Evolutionary conservation across 176 grass and related monocot species (phyloP).

Genomic region (Ensete glaucum): DNA sequence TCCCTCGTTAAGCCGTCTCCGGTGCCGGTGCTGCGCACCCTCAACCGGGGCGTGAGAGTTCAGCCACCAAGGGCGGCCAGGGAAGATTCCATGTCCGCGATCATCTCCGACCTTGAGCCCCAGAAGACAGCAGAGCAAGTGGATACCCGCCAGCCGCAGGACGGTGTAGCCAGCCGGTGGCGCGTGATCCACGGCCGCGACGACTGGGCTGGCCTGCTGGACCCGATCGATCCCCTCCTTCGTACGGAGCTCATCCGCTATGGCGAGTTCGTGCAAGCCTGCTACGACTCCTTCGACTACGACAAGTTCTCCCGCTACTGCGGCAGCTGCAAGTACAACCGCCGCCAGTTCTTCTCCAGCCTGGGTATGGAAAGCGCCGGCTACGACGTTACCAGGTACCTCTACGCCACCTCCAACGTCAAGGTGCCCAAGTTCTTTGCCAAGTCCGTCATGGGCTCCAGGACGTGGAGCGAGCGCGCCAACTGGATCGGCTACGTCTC

Average conservation of each 20-base stretch:
- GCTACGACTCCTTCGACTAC: slow-evolving; percentile 58
- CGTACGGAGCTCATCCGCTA: slow-evolving; percentile 62
- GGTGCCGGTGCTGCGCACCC: too few species aligned
- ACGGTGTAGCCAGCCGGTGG: slow-evolving; percentile 57
- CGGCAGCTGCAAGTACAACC: slow-evolving; percentile 49
- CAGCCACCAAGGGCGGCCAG: too few species aligned
- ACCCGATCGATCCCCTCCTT: slow-evolving; percentile 61
- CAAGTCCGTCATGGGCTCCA: background rate
- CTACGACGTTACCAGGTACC: slow-evolving; percentile 1
- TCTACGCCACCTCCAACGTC: background rate
- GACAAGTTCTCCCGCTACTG: slow-evolving; percentile 64
- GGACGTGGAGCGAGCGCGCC: background rate
- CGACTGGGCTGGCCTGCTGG: slow-evolving; percentile 60
- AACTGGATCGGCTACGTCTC: slow-evolving; percentile 10
- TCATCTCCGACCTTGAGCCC: too few species aligned
- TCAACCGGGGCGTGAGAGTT: too few species aligned
- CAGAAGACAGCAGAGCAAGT: too few species aligned
- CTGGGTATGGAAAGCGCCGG: slow-evolving; percentile 26
- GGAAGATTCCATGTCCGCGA: too few species aligned
- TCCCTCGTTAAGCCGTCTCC: too few species aligned
- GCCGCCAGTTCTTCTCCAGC: slow-evolving; percentile 41
- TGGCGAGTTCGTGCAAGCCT: slow-evolving; percentile 51
- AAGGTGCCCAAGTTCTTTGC: background rate
- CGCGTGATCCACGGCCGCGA: slow-evolving; percentile 51
- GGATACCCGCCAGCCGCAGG: slow-evolving; percentile 21